Evolutionary conservation across 768 basidiomycete genomes (phyloP).

Genomic region (Lanmaoa pseudosensibilis): DNA sequence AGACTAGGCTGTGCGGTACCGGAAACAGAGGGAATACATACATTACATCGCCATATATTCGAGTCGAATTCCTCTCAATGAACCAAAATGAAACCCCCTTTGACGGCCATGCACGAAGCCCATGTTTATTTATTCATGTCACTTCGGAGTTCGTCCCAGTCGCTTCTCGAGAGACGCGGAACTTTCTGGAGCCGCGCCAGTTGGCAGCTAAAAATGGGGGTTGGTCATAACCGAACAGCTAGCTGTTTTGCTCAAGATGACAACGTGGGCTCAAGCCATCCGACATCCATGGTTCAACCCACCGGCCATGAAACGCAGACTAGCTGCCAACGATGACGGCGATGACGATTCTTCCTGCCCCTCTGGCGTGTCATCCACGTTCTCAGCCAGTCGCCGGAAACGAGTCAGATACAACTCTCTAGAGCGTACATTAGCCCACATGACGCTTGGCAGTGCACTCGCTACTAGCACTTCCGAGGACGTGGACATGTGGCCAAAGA

Average conservation of each 20-base stretch:
- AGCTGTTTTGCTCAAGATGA: conserved; percentile 9
- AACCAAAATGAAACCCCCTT: not conserved
- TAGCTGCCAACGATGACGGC: conserved; percentile 19
- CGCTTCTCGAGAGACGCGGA: not conserved
- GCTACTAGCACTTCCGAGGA: conserved; percentile 9
- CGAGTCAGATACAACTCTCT: conserved; percentile 49
- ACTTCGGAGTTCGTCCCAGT: not conserved
- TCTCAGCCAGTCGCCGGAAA: conserved; percentile 47
- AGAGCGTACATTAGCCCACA: conserved; percentile 58
- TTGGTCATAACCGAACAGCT: not conserved
- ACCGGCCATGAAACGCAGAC: conserved; percentile 43
- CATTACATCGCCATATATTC: conserved; percentile 13
- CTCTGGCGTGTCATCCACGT: conserved; percentile 24
- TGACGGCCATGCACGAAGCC: not conserved
- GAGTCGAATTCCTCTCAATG: not conserved
- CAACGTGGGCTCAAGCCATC: conserved; percentile 37
- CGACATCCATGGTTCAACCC: conserved; percentile 48
- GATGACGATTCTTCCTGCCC: conserved; percentile 11
- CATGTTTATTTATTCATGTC: not conserved
- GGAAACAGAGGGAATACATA: not conserved
- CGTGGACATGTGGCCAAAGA: conserved; percentile 18
- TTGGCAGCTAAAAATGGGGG: not conserved
- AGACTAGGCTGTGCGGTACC: conserved; percentile 9
- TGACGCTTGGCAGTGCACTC: conserved; percentile 34
- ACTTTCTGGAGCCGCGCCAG: conserved; percentile 9